Conservation (phyloP, 352 stramenopile species). For the Pythium rishiriense region DNA sequence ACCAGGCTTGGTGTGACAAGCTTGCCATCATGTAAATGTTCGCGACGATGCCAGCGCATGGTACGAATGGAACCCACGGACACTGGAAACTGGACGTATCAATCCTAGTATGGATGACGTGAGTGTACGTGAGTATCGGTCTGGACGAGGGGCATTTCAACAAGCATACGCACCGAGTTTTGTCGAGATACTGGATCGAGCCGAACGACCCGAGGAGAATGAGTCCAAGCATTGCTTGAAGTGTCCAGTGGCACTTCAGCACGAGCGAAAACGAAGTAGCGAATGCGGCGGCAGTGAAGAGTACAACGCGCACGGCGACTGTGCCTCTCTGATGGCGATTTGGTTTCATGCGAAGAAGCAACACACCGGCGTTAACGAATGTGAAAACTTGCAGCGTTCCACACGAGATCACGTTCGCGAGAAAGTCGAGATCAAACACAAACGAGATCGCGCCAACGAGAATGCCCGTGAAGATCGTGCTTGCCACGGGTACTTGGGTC, state of each 20-base stretch:
- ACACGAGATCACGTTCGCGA: constrained; percentile 92
- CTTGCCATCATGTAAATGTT: constrained; percentile 56
- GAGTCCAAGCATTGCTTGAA: constrained; percentile 38
- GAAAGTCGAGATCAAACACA: constrained; percentile 89
- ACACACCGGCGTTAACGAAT: constrained; percentile 92
- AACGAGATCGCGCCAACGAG: constrained; percentile 81
- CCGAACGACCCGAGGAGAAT: constrained; percentile 45
- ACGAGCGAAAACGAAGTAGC: constrained; percentile 68
- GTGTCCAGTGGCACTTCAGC: constrained; percentile 55
- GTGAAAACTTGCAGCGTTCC: constrained; percentile 92
- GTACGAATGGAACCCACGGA: constrained; percentile 40
- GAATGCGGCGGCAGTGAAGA: constrained; percentile 65
- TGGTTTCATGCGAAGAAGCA: constrained; percentile 74
- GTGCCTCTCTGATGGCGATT: constrained; percentile 30
- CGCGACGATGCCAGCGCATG: constrained; percentile 37
- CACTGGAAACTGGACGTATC: constrained; percentile 34
- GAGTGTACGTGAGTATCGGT: background rate
- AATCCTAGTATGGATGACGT: background rate
- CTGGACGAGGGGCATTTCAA: background rate
- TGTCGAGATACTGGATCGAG: constrained; percentile 57
- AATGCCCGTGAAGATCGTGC: constrained; percentile 89
- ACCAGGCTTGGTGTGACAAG: constrained; percentile 35
- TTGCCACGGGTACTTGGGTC: constrained; percentile 69
- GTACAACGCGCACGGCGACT: constrained; percentile 51
- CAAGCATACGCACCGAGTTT: constrained; percentile 32